Base-by-base conservation (phyloP, 2,329 filamentous ascomycete species). In the Curvularia lunata region DNA sequence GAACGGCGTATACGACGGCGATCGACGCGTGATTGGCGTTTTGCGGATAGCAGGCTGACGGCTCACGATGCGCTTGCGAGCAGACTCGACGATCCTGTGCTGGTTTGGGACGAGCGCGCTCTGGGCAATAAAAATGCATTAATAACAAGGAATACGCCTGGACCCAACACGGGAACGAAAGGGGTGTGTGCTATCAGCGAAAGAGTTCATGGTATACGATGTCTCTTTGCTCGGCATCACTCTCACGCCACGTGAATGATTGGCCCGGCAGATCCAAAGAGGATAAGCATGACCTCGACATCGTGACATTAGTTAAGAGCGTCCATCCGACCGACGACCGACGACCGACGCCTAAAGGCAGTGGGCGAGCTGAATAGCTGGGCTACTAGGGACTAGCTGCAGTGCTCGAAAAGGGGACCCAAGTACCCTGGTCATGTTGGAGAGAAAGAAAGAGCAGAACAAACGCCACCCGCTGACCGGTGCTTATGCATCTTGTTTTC, bases 311-410 rank as follows among this genome's bases (percentile, higher is more conserved):
- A 25, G 40, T 42, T 25, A 21, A 42, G 13, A 9, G 40, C 40
- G 16, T 13, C 21, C 28, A 30, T 30, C 28, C 28, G 7, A 9
- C 25, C 25, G 25, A 27, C 25, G 25, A 27, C 25, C 28, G 28
- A 30, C 28, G 21, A 34, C 27, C 12, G 30, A 32, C 34, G 28
- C 13, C 41, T 41, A 48, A n/a, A 51, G 19, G 21, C 28, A 41
- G 7, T 32, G 16, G 38, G 47, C 38, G 30, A 37, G 47, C 28
- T 45, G 47, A 30, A 37, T 30, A 46, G 23, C 48, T 56, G 32
- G 32, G 23, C n/a, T 56, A 40, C 53, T 30, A 30, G 41, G 25
- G 10, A 52, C 32, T 45, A 52, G 32, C 53, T 56, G 53, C 32
- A 51, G 47, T 45, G 18, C 16, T 34, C n/a, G n/a, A 46, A 37